These are phyloP conservation scores for Candolleomyces eurysporus DNA, from an alignment of 768 basidiomycete species.

Conservation along the genomic window DNA sequence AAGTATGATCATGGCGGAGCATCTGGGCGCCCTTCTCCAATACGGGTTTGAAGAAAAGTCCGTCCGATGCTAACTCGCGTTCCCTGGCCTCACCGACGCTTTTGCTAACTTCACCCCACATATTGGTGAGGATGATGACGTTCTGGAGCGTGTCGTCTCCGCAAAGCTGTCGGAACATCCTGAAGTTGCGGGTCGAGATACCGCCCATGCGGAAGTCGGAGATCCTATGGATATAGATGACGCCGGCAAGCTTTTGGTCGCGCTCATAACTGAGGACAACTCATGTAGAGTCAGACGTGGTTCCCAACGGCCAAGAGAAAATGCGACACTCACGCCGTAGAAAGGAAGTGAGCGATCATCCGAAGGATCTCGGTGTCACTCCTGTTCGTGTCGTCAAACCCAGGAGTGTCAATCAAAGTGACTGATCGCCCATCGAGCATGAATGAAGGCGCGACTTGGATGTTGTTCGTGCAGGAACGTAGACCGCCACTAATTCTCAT, in stretches of 20 bases:
- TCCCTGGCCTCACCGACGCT: constrained; percentile 38
- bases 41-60: constrained; percentile 45
- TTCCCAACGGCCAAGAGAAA: neutral
- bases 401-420: constrained; percentile 58
- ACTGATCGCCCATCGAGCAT: constrained; percentile 38
- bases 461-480: constrained; percentile 48
- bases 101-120: constrained; percentile 39
- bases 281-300: neutral
- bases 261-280: constrained; percentile 24
- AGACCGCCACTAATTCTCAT: constrained; percentile 44
- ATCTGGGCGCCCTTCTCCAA: constrained; percentile 44
- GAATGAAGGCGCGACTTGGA: constrained; percentile 43
- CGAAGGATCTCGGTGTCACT: constrained; percentile 47
- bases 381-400: constrained; percentile 53
- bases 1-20: constrained; percentile 35
- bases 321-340: constrained; percentile 24
- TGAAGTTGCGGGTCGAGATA: constrained; percentile 41
- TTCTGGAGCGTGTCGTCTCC: constrained; percentile 42
- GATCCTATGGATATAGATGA: constrained; percentile 52
- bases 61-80: constrained; percentile 30
- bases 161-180: constrained; percentile 46
- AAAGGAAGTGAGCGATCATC: constrained; percentile 44
- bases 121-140: constrained; percentile 47
- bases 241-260: constrained; percentile 43
- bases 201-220: constrained; percentile 43